These are phyloP conservation scores for Nannochloropsis gaditana DNA, from an alignment of 108 stramenopile species.

Conservation along the genomic window DNA sequence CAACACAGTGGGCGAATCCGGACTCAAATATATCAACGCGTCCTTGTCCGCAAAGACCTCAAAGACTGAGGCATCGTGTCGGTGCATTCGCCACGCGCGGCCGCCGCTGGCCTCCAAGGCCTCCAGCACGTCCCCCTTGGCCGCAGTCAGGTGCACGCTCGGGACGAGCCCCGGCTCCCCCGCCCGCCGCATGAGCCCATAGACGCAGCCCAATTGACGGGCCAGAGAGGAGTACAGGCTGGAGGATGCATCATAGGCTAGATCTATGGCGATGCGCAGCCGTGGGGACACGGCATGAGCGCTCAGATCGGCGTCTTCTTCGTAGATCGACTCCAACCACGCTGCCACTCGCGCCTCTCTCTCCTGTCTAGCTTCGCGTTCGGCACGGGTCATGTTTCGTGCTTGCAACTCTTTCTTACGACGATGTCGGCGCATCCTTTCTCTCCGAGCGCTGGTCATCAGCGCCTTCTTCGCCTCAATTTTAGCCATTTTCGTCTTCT, in stretches of 20 bases:
- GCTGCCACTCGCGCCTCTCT: not conserved
- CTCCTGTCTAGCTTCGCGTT: not conserved
- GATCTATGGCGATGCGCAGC: not conserved
- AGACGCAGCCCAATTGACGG: conserved; percentile 3
- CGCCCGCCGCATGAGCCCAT: not conserved
- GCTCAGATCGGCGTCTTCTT: not conserved
- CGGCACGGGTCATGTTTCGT: not conserved
- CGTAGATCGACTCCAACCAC: not conserved
- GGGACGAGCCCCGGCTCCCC: not conserved
- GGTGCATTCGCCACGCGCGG: not conserved
- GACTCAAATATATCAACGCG: conserved; percentile 1
- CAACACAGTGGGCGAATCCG: not conserved
- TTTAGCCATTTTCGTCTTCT: not conserved
- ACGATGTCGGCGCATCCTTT: conserved; percentile 6
- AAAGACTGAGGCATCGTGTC: not conserved
- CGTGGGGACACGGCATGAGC: not conserved
- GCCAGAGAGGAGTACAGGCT: not conserved
- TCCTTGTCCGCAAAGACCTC: not conserved
- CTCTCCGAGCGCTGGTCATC: not conserved
- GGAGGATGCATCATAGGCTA: not conserved
- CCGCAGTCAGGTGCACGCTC: not conserved
- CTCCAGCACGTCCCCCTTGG: not conserved
- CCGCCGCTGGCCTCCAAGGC: not conserved
- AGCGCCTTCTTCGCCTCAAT: conserved; percentile 6
- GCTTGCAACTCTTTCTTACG: not conserved